Evolutionary conservation across 306 rosid species (phyloP), one percentile per base, ranked within the genome.

Genomic region (Glycyrrhiza uralensis): DNA sequence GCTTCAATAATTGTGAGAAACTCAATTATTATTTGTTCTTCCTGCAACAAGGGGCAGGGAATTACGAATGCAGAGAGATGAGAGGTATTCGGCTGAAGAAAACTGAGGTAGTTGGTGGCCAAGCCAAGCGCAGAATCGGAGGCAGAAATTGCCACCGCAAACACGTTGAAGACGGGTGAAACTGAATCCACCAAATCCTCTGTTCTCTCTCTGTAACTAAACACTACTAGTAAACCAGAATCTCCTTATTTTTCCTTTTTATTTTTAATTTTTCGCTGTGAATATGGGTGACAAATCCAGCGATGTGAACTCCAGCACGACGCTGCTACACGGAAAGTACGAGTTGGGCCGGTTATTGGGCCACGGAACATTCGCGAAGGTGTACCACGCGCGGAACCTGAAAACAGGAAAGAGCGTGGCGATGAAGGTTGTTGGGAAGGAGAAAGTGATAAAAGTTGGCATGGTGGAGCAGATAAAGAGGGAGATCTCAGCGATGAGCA

Each of bases 11-110:
- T 22, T 36, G 30, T 20, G 44, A 58, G 11, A 2, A 13, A 10
- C 13, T 7, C 4, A 38, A 38, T 33, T 9, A 38, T 2, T n/a
- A 38, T 36, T 47, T n/a, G 32, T 62, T 68, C 4, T 26, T 30
- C 55, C 6, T 24, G 29, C 24, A 1, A 19, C 10, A 28, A 30
- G 60, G 10, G 92, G 92, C 90, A 91, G 85, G 85, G 97, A 91
- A 82, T 90, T 88, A 88, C 87, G 97, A 91, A 82, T 91, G 91
- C 89, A 78, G 88, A 89, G 88, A 84, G 97, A 91, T 91, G 97
- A 74, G 78, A 64, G 76, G 72, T 5, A 69, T 80, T 28, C 63
- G 75, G 83, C 1, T 66, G 39, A 74, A 63, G 15, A 79, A 38
- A 69, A 72, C 82, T 91, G 90, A 85, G 38, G 33, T 79, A 0